Base-by-base conservation (phyloP, 2,329 filamentous ascomycete species). In the Fusarium decemcellulare region DNA sequence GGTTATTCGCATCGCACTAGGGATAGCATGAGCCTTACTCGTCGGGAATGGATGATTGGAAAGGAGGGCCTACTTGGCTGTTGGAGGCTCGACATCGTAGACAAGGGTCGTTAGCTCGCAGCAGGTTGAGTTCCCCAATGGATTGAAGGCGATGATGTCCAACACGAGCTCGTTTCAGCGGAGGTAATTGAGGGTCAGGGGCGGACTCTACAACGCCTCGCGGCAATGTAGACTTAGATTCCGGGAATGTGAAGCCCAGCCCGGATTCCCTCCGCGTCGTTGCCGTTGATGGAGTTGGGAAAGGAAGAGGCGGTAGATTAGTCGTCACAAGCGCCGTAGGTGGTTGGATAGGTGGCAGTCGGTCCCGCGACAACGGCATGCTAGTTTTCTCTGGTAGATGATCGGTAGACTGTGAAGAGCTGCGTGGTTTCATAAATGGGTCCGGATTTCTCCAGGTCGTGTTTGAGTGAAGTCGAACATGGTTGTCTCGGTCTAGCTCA, bases 121-220 rank as follows among this genome's bases (percentile, higher is more conserved):
- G 79, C 9, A 89, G 79, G 42, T 81, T 82, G 5, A 89, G 81
- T 74, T 89, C 87, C 43, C 84, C 86, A 47, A 89, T 89, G 16
- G 87, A 89, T 71, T 88, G 82, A 2, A 89, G 78, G 27, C 85
- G 83, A 39, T 85, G 83, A 66, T 86, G 86, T 5, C 84, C 85
- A 32, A 85, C 81, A 44, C 86, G 82, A 56, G 83, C 86, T 66
- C 83, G 81, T 75, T 88, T 88, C 59, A 89, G 71, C 5, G 87
- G 87, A 8, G 87, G 87, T 4, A 89, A 78, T 42, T 87, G 76
- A 16, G 85, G 82, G 58, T 89, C 86, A 39, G 81, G 78, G 48
- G 87, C 85, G 2, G 83, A 78, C 55, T 87, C 85, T 10, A 80
- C 75, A 7, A 82, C 83, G 32, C 77, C 79, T 61, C 82, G 80